Evolutionary conservation across 106 monocot species (phyloP).

Genomic region (Iris macrosiphon): DNA sequence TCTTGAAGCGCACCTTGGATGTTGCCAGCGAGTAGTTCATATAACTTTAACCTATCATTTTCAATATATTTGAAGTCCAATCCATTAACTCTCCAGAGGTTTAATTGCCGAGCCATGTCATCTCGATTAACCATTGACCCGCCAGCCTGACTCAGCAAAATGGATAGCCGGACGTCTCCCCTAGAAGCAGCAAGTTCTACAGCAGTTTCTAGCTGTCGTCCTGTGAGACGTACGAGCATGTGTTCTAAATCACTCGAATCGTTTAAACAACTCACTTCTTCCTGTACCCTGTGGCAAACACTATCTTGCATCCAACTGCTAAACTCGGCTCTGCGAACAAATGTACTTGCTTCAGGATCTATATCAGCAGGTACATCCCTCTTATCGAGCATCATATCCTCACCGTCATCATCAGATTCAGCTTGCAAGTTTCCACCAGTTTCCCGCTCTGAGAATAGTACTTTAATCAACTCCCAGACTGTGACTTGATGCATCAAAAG

Average conservation of each 20-base stretch:
- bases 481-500: constrained; percentile 82
- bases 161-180: constrained; percentile 83
- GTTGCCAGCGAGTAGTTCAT: constrained; percentile 89
- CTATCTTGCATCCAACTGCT: constrained; percentile 95
- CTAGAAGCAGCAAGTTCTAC: constrained; percentile 79
- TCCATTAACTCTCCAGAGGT: constrained; percentile 83
- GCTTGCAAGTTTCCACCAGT: constrained; percentile 15
- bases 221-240: constrained; percentile 62
- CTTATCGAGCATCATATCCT: constrained; percentile 80
- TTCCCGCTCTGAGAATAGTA: constrained; percentile 73
- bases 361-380: constrained; percentile 42
- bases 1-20: constrained; percentile 55
- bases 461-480: constrained; percentile 88
- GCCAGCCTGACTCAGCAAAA: constrained; percentile 81
- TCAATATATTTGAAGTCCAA: constrained; percentile 85
- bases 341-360: constrained; percentile 62
- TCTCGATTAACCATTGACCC: constrained; percentile 78
- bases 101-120: constrained; percentile 73
- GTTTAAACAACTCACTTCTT: constrained; percentile 64
- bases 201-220: constrained; percentile 78
- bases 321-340: constrained; percentile 82
- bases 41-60: constrained; percentile 64
- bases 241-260: constrained; percentile 65
- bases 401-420: constrained; percentile 26
- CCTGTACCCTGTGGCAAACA: constrained; percentile 83